Conservation (phyloP, 2,329 filamentous ascomycete species). For the Microdochium trichocladiopsis region DNA sequence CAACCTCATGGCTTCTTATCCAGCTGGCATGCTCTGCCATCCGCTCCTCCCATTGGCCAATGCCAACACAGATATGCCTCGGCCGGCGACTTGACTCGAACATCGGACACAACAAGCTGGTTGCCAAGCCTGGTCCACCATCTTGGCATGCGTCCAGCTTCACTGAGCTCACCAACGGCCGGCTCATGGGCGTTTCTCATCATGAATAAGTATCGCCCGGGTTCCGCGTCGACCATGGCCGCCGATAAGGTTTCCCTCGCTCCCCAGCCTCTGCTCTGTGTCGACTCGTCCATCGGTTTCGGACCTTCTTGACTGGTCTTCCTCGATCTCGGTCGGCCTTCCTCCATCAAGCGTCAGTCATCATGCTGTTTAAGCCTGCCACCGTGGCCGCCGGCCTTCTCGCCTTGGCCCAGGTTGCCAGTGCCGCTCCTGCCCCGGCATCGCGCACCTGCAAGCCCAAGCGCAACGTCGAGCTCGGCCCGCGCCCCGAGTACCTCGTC, state of each 20-base stretch:
- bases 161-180: not conserved
- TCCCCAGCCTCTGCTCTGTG: not conserved
- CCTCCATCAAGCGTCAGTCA: not conserved
- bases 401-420: not conserved
- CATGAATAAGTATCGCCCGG: not conserved
- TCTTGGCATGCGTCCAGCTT: not conserved
- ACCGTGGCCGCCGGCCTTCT: not conserved
- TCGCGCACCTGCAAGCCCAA: not conserved
- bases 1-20: too few relatives aligned
- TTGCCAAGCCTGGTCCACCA: not conserved
- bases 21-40: not conserved
- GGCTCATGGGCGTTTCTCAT: not conserved
- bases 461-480: constrained; percentile 28
- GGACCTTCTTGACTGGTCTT: not conserved
- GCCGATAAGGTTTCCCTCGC: not conserved
- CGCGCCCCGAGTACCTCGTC: constrained; percentile 37
- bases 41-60: not conserved
- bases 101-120: not conserved
- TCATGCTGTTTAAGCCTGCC: not conserved
- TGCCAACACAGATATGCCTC: not conserved
- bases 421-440: not conserved
- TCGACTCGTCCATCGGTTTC: not conserved
- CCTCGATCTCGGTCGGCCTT: not conserved
- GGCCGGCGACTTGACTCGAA: not conserved
- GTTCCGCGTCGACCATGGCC: not conserved